Conservation (phyloP, 495 filamentous ascomycete genomes). For the Amphirosellinia nigrospora region DNA sequence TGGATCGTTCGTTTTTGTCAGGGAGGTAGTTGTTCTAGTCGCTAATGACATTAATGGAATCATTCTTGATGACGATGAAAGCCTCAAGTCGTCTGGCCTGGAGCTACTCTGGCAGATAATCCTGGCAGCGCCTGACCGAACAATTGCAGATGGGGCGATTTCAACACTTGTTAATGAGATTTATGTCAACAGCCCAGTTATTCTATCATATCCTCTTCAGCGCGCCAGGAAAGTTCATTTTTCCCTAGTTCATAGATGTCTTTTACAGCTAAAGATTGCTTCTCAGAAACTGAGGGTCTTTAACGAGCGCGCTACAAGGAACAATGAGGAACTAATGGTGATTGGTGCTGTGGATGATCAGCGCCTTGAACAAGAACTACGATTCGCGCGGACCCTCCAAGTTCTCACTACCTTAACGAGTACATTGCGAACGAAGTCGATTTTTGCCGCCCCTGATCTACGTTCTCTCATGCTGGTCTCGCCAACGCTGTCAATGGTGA, state of each 20-base stretch:
- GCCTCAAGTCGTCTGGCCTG: slow-evolving; percentile 58
- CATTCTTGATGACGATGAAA: slow-evolving; percentile 51
- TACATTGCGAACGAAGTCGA: slow-evolving; percentile 51
- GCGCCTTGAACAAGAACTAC: slow-evolving; percentile 58
- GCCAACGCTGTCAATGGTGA: slow-evolving; percentile 58
- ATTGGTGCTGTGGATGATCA: slow-evolving; percentile 52
- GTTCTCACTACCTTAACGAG: slow-evolving; percentile 55
- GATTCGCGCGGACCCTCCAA: slow-evolving; percentile 70
- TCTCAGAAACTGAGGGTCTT: slow-evolving; percentile 64
- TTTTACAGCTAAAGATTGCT: slow-evolving; percentile 74
- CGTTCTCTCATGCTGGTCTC: slow-evolving; percentile 48
- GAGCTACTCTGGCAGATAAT: slow-evolving; percentile 87
- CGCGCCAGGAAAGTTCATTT: slow-evolving; percentile 70
- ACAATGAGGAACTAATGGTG: slow-evolving; percentile 58
- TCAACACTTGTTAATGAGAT: slow-evolving; percentile 68
- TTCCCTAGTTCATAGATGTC: slow-evolving; percentile 75
- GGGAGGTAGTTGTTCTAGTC: slow-evolving; percentile 46
- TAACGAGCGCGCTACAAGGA: slow-evolving; percentile 46
- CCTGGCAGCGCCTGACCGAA: slow-evolving; percentile 69
- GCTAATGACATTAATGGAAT: slow-evolving; percentile 48
- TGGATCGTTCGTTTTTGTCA: slow-evolving; percentile 72
- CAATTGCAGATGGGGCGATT: slow-evolving; percentile 72
- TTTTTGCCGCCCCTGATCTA: slow-evolving; percentile 57
- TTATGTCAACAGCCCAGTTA: slow-evolving; percentile 66
- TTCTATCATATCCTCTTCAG: slow-evolving; percentile 50